Base-by-base conservation (phyloP, 768 basidiomycete genomes). In the Lactarius hengduanensis region DNA sequence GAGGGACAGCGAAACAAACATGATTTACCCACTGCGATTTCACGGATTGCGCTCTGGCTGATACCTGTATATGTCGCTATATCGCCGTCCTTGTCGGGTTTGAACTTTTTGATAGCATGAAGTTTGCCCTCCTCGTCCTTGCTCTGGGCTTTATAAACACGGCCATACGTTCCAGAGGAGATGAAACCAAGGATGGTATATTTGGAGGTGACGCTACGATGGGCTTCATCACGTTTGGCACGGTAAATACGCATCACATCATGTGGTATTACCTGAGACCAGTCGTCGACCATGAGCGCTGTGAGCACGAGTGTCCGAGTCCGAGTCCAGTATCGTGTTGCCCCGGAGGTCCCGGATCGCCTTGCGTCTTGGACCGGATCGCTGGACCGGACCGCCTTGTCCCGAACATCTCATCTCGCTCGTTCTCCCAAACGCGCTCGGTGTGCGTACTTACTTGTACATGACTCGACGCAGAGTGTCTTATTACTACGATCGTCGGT, bases 61-160 rank as follows among this genome's bases (percentile, higher is more conserved):
- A 99, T 94, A 2, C 96, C 97, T 11, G 96, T 98, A 76, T 98
- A 99, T 0, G 94, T 94, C 60, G 90, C 79, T 1, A 95, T 88
- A 74, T 98, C 97, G 26, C 96, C 96, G 79, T 99, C 97, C 77
- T 98, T 98, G 82, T 99, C 97, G 0, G 96, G 97, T 74, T 99
- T 99, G 82, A 98, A 98, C 77, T 98, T 99, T 82, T 99, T 99
- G 80, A 99, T 98, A 7, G 97, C 97, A 71, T 95, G 90, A 57
- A 96, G 83, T 69, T 79, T 81, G 2, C 82, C 85, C 50, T 89
- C 87, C 3, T 86, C 82, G 15, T 88, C 90, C 56, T 84, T 80
- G 73, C 89, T 90, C 73, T 88, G 85, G 0, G 96, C 97, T 76
- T 98, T 98, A 85, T 98, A 99, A 2, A 98, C 97, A n/a, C 96